Base-by-base conservation (phyloP, 345 rosid species). In the Boechera retrofracta region DNA sequence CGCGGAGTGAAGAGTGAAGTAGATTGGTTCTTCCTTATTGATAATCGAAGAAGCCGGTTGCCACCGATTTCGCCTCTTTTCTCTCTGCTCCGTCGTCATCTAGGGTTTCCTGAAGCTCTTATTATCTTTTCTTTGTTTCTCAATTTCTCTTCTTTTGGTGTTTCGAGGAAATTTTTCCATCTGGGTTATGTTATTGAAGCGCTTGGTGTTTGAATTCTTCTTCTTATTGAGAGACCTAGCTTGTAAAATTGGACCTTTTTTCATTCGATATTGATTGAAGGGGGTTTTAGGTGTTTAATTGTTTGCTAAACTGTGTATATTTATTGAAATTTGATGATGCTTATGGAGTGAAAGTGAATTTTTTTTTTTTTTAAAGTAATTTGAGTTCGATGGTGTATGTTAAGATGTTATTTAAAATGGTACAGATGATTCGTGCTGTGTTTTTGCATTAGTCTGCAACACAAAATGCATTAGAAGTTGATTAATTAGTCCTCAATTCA, bases 41-140 rank as follows among this genome's bases (percentile, higher is more conserved):
- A 55, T 13, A 0, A 35, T 10, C 21, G 5, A 45, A 38, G 4
- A 0, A 33, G 2, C 38, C 18, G 6, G 36, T 57, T 67, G 12
- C 49, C 36, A 38, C 64, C 56, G 10, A 69, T 76, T 61, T 61
- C 49, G 6, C 39, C 52, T 66, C 8, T 39, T 54, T 12, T 29
- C 42, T 51, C 70, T 52, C n/a, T 57, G 33, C 42, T 67, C 52
- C 53, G 54, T 75, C 61, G 61, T 75, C 73, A 16, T 75, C 73
- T 75, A 76, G 74, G 69, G 63, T 76, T 76, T 76, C 74, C 79
- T 76, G 79, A 33, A 69, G 69, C 69, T 67, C 63, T 48, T 5
- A 9, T 13, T 53, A 31, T 21, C 5, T 13, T 18, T 12, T 32
- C 16, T 28, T 10, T 0, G 2, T 64, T 18, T 75, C 45, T 59